Percentiles rank a stretch among this genome's conserved stretches.
Evolutionary conservation across 1,139 yeast genomes (phyloP).

Genomic region (Hyphopichia burtonii): DNA sequence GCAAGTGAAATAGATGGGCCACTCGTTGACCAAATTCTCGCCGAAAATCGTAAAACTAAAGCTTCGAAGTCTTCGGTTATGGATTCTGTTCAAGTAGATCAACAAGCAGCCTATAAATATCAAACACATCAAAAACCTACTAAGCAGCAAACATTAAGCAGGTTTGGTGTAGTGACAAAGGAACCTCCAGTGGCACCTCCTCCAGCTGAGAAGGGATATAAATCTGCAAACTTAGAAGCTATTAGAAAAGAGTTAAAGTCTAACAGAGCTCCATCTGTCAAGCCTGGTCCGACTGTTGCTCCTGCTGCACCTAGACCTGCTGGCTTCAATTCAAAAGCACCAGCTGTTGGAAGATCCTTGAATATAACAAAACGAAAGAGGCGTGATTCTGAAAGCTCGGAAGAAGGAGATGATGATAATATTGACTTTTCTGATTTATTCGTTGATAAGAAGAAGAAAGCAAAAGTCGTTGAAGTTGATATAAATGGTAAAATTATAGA

Average conservation of each 20-base stretch:
- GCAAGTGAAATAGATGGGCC: slow-evolving; percentile 54
- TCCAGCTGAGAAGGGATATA: slow-evolving; percentile 30
- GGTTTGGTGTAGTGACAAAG: slow-evolving; percentile 43
- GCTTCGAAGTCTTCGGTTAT: slow-evolving; percentile 13
- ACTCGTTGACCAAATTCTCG: slow-evolving; percentile 52
- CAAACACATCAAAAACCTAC: slow-evolving; percentile 22
- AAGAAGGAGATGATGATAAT: slow-evolving; percentile 31
- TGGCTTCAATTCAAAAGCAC: slow-evolving; percentile 61
- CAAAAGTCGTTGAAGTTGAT: slow-evolving; percentile 41
- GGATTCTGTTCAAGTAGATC: slow-evolving; percentile 14
- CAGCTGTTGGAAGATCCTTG: slow-evolving; percentile 36
- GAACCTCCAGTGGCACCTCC: slow-evolving; percentile 42
- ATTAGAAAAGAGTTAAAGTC: slow-evolving; percentile 38
- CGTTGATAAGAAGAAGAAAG: slow-evolving; percentile 30
- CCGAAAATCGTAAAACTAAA: slow-evolving; percentile 33
- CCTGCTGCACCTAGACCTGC: slow-evolving; percentile 79
- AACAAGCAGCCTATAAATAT: slow-evolving; percentile 24
- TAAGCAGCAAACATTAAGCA: slow-evolving; percentile 49
- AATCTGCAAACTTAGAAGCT: slow-evolving; percentile 38
- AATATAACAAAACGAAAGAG: slow-evolving; percentile 31
- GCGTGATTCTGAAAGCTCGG: slow-evolving; percentile 34
- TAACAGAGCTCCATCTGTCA: slow-evolving; percentile 18
- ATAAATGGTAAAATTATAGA: slow-evolving; percentile 35
- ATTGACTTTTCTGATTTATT: slow-evolving; percentile 45
- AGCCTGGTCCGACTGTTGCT: slow-evolving; percentile 29